A percentile compares a stretch with the other conserved stretches of the same genome.
Evolutionary conservation across 2,329 filamentous ascomycete species (phyloP).

Genomic region (Alternaria solani): DNA sequence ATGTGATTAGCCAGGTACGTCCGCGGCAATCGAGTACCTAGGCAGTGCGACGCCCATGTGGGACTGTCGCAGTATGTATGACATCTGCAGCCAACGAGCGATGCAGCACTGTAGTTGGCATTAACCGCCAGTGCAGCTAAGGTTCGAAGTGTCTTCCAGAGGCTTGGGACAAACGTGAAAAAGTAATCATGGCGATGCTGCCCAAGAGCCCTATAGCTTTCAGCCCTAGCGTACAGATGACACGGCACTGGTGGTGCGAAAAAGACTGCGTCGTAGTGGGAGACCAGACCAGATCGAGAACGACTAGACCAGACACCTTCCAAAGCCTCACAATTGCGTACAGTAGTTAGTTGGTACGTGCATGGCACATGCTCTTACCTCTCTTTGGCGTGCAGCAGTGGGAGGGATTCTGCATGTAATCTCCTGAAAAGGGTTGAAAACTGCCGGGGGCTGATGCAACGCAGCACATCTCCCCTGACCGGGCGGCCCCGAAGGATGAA

Average conservation of each 20-base stretch:
- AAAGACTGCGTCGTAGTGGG: slow-evolving; percentile 2
- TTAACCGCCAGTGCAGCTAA: background rate
- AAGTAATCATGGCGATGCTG: slow-evolving; percentile 1
- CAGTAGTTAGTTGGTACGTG: background rate
- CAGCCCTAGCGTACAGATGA: background rate
- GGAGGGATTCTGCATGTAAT: slow-evolving; percentile 1
- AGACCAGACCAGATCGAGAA: background rate
- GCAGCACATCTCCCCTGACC: slow-evolving; percentile 2
- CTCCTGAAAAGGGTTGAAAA: background rate
- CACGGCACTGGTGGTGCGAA: slow-evolving; percentile 9
- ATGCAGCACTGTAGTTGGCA: background rate
- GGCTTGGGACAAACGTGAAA: slow-evolving; percentile 8
- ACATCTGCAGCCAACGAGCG: background rate
- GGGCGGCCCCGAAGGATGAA: slow-evolving; percentile 1
- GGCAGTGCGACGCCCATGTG: background rate
- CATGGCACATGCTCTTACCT: background rate
- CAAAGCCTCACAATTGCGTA: background rate
- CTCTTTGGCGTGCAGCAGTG: slow-evolving; percentile 1
- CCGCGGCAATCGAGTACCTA: background rate
- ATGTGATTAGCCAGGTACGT: background rate
- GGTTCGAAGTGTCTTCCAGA: background rate
- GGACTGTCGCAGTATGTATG: background rate
- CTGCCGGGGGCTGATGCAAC: background rate
- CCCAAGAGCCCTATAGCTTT: background rate
- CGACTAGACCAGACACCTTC: background rate